Percentiles rank a stretch among this genome's conserved stretches.
These are phyloP conservation scores for Dipodascopsis uninucleata DNA, from an alignment of 805 yeast species.

Conservation along the genomic window DNA sequence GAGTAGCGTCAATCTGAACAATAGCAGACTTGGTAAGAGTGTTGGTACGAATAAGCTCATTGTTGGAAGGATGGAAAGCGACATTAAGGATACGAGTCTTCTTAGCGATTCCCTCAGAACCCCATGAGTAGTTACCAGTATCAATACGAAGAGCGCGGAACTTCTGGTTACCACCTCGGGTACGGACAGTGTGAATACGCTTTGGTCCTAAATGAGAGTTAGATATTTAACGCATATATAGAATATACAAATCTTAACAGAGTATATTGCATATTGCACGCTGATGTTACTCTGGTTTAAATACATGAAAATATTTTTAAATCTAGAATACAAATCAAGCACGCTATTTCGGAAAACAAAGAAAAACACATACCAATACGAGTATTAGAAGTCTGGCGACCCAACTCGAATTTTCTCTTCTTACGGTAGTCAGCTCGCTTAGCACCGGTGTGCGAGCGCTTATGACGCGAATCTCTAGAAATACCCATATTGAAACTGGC, in stretches of 20 bases:
- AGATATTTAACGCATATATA: too few species aligned
- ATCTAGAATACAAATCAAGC: not conserved
- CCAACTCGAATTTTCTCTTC: slow-evolving; percentile 99
- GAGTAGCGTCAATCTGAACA: slow-evolving; percentile 99
- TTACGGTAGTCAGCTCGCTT: slow-evolving; percentile 99
- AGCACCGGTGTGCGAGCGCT: slow-evolving; percentile 99
- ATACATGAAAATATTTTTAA: too few species aligned
- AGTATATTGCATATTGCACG: too few species aligned
- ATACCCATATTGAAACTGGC: slow-evolving; percentile 71
- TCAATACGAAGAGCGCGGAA: slow-evolving; percentile 99
- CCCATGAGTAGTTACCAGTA: slow-evolving; percentile 97
- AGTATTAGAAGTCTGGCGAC: slow-evolving; percentile 99
- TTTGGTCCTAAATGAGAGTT: slow-evolving; percentile 56
- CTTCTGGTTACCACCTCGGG: slow-evolving; percentile 99
- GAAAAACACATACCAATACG: slow-evolving; percentile 60
- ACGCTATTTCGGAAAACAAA: not conserved
- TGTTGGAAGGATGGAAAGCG: slow-evolving; percentile 99
- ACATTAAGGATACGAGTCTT: slow-evolving; percentile 99
- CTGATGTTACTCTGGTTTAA: not conserved
- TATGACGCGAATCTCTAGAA: slow-evolving; percentile 99
- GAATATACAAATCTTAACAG: too few species aligned
- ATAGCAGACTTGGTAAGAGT: slow-evolving; percentile 98
- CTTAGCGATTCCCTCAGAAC: slow-evolving; percentile 96
- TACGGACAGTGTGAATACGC: slow-evolving; percentile 98
- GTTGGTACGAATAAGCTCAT: slow-evolving; percentile 99